phyloP scores from a whole-genome alignment of 2,329 filamentous ascomycete species.

The Aspergillus hortae region DNA sequence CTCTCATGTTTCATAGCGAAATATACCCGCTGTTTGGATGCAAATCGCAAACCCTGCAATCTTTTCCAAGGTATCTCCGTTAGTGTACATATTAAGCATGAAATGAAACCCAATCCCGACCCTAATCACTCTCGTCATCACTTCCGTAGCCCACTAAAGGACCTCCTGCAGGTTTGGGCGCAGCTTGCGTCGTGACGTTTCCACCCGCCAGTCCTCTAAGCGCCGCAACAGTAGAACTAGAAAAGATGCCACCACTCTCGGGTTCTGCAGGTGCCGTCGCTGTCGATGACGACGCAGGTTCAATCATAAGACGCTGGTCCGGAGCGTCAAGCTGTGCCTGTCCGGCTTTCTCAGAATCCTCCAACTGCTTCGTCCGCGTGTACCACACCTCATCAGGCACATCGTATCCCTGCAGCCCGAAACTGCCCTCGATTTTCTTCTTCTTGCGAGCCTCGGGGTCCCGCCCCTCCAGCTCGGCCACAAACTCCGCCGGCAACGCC shows the following conservation, averaged over 20 bases:
- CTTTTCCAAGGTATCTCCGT: slow-evolving; percentile 28
- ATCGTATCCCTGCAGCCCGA: slow-evolving; percentile 87
- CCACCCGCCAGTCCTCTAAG: slow-evolving; percentile 56
- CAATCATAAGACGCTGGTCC: slow-evolving; percentile 45
- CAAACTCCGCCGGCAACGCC: slow-evolving; percentile 82
- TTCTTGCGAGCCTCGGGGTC: slow-evolving; percentile 84
- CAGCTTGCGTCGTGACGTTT: slow-evolving; percentile 43
- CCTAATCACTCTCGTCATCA: slow-evolving; percentile 71
- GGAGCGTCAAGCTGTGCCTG: slow-evolving; percentile 53
- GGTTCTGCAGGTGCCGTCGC: slow-evolving; percentile 31
- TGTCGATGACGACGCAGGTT: slow-evolving; percentile 40
- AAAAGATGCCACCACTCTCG: slow-evolving; percentile 67
- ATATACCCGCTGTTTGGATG: slow-evolving; percentile 18
- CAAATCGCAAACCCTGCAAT: slow-evolving; percentile 5
- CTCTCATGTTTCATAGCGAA: slow-evolving; percentile 16
- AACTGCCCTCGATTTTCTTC: slow-evolving; percentile 82
- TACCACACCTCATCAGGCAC: slow-evolving; percentile 94
- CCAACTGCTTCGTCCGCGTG: slow-evolving; percentile 69
- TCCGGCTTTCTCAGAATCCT: slow-evolving; percentile 58
- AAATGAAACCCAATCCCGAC: background rate
- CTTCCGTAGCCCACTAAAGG: slow-evolving; percentile 87
- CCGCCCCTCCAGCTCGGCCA: slow-evolving; percentile 89
- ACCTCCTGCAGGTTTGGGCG: slow-evolving; percentile 48
- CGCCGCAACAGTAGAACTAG: slow-evolving; percentile 75
- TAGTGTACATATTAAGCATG: slow-evolving; percentile 28